A percentile compares a stretch with the other conserved stretches of the same genome.
Evolutionary conservation across 2,329 filamentous ascomycete genomes (phyloP).

Genomic region (Pseudogymnoascus sp.): DNA sequence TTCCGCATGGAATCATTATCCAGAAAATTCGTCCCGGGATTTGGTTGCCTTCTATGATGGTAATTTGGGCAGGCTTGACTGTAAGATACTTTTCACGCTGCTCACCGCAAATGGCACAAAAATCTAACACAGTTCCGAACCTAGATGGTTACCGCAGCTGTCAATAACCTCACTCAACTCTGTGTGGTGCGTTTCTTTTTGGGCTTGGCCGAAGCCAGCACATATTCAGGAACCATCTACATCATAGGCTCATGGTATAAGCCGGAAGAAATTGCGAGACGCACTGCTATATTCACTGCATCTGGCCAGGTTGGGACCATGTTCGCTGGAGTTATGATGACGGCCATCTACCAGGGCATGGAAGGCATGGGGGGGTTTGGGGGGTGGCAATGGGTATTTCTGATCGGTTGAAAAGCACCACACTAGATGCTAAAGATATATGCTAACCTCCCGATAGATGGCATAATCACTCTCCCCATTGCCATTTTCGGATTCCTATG

Average conservation of each 20-base stretch:
- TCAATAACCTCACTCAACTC: conserved; percentile 42
- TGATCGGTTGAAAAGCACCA: too few relatives aligned
- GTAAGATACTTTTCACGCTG: too few relatives aligned
- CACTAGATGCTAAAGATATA: too few relatives aligned
- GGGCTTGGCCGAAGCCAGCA: conserved; percentile 46
- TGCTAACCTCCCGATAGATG: too few relatives aligned
- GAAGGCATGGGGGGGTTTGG: conserved; percentile 36
- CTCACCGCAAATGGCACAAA: too few relatives aligned
- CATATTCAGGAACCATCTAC: conserved; percentile 50
- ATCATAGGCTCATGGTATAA: conserved; percentile 55
- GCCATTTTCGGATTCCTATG: conserved; percentile 44
- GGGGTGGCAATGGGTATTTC: conserved; percentile 47
- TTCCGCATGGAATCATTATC: conserved; percentile 52
- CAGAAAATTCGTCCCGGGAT: conserved; percentile 38
- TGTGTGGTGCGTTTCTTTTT: conserved; percentile 52
- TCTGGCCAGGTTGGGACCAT: conserved; percentile 51
- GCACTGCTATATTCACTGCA: conserved; percentile 51
- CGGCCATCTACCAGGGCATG: conserved; percentile 23
- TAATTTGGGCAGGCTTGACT: conserved; percentile 56
- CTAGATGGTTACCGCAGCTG: conserved; percentile 49
- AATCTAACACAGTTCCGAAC: too few relatives aligned
- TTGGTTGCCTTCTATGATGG: conserved; percentile 56
- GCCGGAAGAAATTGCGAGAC: conserved; percentile 50
- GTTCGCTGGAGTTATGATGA: conserved; percentile 41
- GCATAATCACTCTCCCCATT: conserved; percentile 47